Conservation (phyloP, 441 rosid species). For the Erodium texanum region DNA sequence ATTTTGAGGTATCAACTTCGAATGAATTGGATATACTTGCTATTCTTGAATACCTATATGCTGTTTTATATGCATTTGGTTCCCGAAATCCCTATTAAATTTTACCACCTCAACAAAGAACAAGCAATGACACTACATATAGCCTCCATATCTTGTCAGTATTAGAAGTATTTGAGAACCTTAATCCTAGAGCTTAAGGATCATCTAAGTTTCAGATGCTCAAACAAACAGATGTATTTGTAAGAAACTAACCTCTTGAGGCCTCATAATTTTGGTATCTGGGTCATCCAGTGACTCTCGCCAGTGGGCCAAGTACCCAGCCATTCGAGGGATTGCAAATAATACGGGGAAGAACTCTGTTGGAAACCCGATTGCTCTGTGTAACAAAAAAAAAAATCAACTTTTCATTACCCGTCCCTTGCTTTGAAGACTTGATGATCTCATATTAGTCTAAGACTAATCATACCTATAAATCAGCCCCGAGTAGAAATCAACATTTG, state of each 20-base stretch:
- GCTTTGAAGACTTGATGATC: not conserved
- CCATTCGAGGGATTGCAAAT: constrained; percentile 97
- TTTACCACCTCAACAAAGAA: not conserved
- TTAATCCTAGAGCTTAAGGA: not conserved
- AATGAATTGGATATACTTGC: too few species aligned
- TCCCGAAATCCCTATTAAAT: not conserved
- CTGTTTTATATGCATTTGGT: not conserved
- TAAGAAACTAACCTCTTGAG: constrained; percentile 55
- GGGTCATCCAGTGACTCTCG: constrained; percentile 93
- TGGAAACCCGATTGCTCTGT: constrained; percentile 98
- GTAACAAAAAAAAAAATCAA: not conserved
- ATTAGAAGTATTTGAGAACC: not conserved
- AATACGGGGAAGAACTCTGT: constrained; percentile 89
- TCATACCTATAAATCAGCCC: constrained; percentile 81
- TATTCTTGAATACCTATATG: not conserved
- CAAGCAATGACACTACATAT: not conserved
- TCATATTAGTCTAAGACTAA: not conserved
- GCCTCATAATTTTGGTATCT: constrained; percentile 96
- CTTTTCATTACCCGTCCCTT: not conserved
- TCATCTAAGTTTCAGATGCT: too few species aligned
- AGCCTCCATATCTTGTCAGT: not conserved
- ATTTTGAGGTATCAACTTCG: too few species aligned
- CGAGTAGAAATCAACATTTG: constrained; percentile 96
- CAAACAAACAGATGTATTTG: not conserved
- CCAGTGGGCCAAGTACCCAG: constrained; percentile 96